A percentile compares a stretch with the other conserved stretches of the same genome.
Evolutionary conservation across 305 asterid species (phyloP).

Genomic region (Lippia alba): DNA sequence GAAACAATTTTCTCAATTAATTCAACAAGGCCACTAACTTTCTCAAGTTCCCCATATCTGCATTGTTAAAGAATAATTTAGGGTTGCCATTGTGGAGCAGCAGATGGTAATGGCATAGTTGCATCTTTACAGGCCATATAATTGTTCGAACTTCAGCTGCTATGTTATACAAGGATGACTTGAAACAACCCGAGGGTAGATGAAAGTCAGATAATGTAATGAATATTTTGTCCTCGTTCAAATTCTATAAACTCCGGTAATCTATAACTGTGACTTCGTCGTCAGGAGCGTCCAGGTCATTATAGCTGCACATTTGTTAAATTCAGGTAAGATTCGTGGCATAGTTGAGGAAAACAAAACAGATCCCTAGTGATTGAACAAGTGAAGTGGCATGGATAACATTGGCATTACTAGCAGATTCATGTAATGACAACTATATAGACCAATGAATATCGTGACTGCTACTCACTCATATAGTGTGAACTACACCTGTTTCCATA

Average conservation of each 20-base stretch:
- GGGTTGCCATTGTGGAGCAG: conserved; percentile 20
- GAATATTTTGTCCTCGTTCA: not conserved
- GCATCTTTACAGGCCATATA: conserved; percentile 20
- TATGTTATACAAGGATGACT: conserved; percentile 3
- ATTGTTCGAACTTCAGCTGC: not conserved
- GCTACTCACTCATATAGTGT: too few relatives aligned
- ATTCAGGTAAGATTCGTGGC: conserved; percentile 21
- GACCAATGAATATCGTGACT: too few relatives aligned
- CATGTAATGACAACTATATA: too few relatives aligned
- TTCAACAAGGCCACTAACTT: not conserved
- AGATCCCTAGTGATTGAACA: not conserved
- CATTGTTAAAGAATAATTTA: not conserved
- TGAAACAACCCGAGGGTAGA: not conserved
- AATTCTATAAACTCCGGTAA: conserved; percentile 87
- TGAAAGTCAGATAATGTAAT: not conserved
- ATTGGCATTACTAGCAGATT: not conserved
- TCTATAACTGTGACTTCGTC: conserved; percentile 98
- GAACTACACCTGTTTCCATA: too few relatives aligned
- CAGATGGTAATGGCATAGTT: not conserved
- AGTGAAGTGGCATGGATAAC: not conserved
- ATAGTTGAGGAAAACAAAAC: not conserved
- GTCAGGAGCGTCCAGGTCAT: conserved; percentile 99
- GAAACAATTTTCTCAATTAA: not conserved
- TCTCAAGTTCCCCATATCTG: conserved; percentile 2
- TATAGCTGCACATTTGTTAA: conserved; percentile 69